These are phyloP conservation scores for Zopfochytrium polystomum DNA, from an alignment of 371 early-diverging fungal species.

Conservation along the genomic window DNA sequence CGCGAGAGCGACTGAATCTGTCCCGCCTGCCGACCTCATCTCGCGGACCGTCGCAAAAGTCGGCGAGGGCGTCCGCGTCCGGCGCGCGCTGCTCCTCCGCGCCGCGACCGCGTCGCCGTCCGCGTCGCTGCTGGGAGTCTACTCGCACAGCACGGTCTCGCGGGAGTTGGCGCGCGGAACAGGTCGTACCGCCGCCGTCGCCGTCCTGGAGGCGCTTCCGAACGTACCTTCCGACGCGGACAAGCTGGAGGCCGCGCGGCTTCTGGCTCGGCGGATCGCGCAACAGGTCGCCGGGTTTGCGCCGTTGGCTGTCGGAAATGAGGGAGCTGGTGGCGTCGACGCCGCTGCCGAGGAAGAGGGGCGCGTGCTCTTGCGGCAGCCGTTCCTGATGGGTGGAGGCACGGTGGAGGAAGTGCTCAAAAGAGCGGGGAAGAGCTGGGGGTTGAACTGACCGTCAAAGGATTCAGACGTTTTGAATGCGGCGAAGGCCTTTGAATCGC, in stretches of 20 bases:
- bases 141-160: slow-evolving; percentile 67
- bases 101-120: slow-evolving; percentile 19
- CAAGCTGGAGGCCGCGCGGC: neutral
- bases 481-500: slow-evolving; percentile 84
- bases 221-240: slow-evolving; percentile 28
- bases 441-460: slow-evolving; percentile 40
- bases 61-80: slow-evolving; percentile 82
- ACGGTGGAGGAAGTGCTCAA: slow-evolving; percentile 62
- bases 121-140: slow-evolving; percentile 8
- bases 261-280: slow-evolving; percentile 66
- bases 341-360: slow-evolving; percentile 48
- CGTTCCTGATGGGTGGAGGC: slow-evolving; percentile 75
- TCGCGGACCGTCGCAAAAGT: slow-evolving; percentile 76
- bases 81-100: slow-evolving; percentile 61
- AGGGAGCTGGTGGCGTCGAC: slow-evolving; percentile 39
- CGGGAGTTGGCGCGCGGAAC: slow-evolving; percentile 58
- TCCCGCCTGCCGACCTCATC: slow-evolving; percentile 8
- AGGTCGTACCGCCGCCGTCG: slow-evolving; percentile 69
- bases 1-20: slow-evolving; percentile 64
- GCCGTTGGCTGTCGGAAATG: slow-evolving; percentile 43
- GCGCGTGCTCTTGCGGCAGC: slow-evolving; percentile 66
- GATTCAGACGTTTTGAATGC: slow-evolving; percentile 74
- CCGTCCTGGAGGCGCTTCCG: slow-evolving; percentile 50
- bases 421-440: slow-evolving; percentile 42
- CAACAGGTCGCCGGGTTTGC: slow-evolving; percentile 77